Percentiles rank a stretch among this genome's conserved stretches.
Evolutionary conservation across 1,284 basidiomycete species (phyloP).

Genomic region (Irpex lacteus): DNA sequence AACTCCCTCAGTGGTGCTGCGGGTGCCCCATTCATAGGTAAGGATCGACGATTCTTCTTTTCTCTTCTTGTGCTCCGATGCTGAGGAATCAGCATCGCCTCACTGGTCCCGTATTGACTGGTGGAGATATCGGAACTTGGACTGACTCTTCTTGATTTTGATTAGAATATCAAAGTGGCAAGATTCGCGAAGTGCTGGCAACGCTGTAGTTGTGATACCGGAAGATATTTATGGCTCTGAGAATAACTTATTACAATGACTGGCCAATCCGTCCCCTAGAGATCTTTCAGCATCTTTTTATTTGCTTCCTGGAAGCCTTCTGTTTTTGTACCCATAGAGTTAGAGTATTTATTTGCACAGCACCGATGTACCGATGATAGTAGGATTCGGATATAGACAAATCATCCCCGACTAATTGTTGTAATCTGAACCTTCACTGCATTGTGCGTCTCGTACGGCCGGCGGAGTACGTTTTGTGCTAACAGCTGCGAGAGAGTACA

Average conservation of each 20-base stretch:
- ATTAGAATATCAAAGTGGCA: constrained; percentile 7
- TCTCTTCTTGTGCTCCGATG: not conserved
- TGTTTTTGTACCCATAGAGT: not conserved
- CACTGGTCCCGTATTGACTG: no score
- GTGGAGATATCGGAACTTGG: no score
- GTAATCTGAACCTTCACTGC: not conserved
- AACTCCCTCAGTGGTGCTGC: constrained; percentile 7
- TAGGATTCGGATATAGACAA: not conserved
- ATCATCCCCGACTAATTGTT: not conserved
- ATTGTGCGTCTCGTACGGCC: not conserved
- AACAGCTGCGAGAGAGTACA: not conserved
- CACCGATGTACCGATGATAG: not conserved
- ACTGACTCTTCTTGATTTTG: not conserved
- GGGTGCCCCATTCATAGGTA: constrained; percentile 14
- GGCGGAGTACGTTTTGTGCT: not conserved
- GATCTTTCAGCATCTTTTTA: no score
- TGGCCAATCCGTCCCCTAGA: no score
- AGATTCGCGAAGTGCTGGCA: constrained; percentile 10
- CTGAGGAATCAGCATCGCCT: not conserved
- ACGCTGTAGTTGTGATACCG: not conserved
- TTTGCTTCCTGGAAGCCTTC: no score
- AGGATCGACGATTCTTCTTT: not conserved
- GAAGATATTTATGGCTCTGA: no score
- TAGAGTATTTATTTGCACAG: not conserved
- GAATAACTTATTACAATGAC: no score